Percentiles rank a stretch among this genome's conserved stretches.
Evolutionary conservation across 164 flowering plant genomes (phyloP).

Genomic region (Buxus sempervirens): DNA sequence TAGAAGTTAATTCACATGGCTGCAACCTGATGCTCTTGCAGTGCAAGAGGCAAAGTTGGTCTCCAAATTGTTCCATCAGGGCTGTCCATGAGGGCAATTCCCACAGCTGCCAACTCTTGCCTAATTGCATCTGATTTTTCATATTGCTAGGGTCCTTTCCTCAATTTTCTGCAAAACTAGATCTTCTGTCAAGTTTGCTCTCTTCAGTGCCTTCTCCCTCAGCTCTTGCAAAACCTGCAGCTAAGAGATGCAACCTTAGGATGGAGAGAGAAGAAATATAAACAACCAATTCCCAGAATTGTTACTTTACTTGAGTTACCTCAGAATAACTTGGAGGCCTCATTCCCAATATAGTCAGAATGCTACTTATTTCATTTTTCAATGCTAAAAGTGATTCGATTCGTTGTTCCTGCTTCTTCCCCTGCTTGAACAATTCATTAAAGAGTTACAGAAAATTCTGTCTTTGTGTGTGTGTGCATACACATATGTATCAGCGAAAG

Average conservation of each 20-base stretch:
- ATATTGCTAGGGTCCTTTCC: constrained; percentile 65
- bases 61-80: too few relatives aligned
- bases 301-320: constrained; percentile 34
- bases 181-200: constrained; percentile 71
- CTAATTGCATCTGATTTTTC: too few relatives aligned
- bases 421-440: constrained; percentile 48
- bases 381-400: constrained; percentile 73
- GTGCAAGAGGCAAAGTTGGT: too few relatives aligned
- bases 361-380: constrained; percentile 48
- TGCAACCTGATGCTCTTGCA: too few relatives aligned
- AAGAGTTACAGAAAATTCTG: neutral
- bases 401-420: constrained; percentile 69
- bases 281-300: neutral
- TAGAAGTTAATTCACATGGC: too few relatives aligned
- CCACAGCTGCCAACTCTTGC: too few relatives aligned
- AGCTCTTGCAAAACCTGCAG: constrained; percentile 69
- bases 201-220: constrained; percentile 73
- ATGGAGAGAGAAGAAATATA: neutral
- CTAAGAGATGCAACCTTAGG: neutral
- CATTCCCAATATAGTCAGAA: constrained; percentile 60
- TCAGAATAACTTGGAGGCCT: constrained; percentile 75
- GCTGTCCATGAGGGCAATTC: too few relatives aligned
- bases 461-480: too few relatives aligned
- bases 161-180: constrained; percentile 64
- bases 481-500: too few relatives aligned